phyloP scores from a whole-genome alignment of 805 yeast genomes.

The Yarrowia yakushimensis region DNA sequence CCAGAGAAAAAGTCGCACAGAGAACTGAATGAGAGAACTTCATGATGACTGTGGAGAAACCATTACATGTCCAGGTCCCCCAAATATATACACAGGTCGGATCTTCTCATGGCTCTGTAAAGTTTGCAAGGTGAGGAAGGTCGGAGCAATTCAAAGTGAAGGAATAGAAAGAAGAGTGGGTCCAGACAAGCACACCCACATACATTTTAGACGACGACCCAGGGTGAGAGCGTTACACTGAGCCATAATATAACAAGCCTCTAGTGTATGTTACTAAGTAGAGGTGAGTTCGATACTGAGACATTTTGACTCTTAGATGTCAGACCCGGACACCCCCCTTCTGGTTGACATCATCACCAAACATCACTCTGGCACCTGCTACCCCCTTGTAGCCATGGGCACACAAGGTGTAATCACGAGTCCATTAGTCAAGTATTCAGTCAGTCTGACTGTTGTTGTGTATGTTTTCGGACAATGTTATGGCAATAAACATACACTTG shows the following conservation, averaged over 20 bases:
- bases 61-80: background rate
- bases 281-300: too few relatives aligned
- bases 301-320: too few relatives aligned
- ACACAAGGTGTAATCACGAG: too few relatives aligned
- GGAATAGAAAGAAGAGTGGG: background rate
- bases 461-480: background rate
- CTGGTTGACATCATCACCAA: background rate
- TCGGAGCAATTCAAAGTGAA: background rate
- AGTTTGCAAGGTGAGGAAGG: background rate
- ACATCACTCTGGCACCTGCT: background rate
- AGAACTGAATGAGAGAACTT: conserved; percentile 11
- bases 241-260: background rate
- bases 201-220: background rate
- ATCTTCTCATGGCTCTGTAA: background rate
- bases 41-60: conserved; percentile 6
- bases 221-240: background rate
- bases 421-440: too few relatives aligned
- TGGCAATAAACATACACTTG: background rate
- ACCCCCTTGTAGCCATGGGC: too few relatives aligned
- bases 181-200: background rate
- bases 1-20: conserved; percentile 2
- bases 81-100: background rate
- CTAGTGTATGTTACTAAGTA: background rate
- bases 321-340: too few relatives aligned
- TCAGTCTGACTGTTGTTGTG: too few relatives aligned